Evolutionary conservation across 768 basidiomycete species (phyloP).

Genomic region (Suillus brevipes): DNA sequence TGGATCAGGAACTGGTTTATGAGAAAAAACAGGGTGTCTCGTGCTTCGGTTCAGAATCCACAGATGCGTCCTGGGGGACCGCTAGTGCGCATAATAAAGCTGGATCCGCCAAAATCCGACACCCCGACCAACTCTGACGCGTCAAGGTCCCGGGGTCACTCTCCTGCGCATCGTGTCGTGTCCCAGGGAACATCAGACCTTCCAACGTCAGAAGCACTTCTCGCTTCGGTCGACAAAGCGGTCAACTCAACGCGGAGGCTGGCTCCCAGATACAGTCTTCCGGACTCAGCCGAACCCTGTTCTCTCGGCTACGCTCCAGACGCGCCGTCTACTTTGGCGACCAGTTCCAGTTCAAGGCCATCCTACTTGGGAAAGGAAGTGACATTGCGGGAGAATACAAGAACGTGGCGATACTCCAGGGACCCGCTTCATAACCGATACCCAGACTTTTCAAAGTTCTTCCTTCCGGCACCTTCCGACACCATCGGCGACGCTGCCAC

Average conservation of each 20-base stretch:
- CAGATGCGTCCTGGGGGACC: background rate
- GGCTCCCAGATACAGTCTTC: background rate
- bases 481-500: background rate
- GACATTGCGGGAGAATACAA: background rate
- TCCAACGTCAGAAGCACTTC: background rate
- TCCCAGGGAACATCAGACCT: background rate
- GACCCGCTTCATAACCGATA: slow-evolving; percentile 33
- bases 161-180: background rate
- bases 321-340: background rate
- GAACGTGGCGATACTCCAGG: slow-evolving; percentile 25
- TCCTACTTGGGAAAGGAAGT: background rate
- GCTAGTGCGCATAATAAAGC: background rate
- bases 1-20: slow-evolving; percentile 33
- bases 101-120: background rate
- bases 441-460: slow-evolving; percentile 35
- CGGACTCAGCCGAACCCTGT: background rate
- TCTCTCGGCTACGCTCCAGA: background rate
- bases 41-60: background rate
- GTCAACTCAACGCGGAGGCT: background rate
- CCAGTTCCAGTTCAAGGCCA: background rate
- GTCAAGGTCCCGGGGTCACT: background rate
- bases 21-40: slow-evolving; percentile 26
- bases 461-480: slow-evolving; percentile 16
- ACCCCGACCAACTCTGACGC: background rate
- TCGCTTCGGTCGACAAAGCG: background rate